Base-by-base conservation (phyloP, 2,329 filamentous ascomycete species). In the Penicillium oxalicum region DNA sequence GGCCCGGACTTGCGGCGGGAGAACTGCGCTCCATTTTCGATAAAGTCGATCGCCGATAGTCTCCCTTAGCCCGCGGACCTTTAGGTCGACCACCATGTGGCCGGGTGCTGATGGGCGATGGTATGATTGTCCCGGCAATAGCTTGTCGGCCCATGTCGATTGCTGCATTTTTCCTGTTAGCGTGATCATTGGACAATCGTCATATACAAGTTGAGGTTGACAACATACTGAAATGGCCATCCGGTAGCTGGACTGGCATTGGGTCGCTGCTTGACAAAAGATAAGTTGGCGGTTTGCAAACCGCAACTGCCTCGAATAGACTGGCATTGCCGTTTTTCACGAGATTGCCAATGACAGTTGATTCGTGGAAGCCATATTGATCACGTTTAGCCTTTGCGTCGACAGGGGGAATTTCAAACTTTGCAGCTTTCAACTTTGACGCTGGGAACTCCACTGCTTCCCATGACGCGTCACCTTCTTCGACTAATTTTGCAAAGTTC, bases 401-500 rank as follows among this genome's bases (percentile, higher is more conserved):
- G 33, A 68, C 52, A 11, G 65, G 52, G 12, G 64, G 62, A 39
- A 65, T 49, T 24, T 50, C 40, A 40, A 63, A 47, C 45, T 62
- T 54, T 46, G 53, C 54, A 38, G 58, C 55, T 57, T 69, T 67
- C 51, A 52, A 26, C 55, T 63, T 56, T 58, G 66, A 64, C 44
- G 64, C 53, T 45, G 57, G 48, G 26, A 66, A 65, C 40, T 68
- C 65, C 4, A 81, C 75, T n/a, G 74, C 77, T 49, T 77, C 77
- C 80, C 79, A 82, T 5, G 67, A 65, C 4, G 74, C 70, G 25
- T 73, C 64, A 2, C 77, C 76, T 27, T 64, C 60, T 13, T 77
- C 72, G 3, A 81, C 80, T 8, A 78, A 71, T 48, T 74, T 71
- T 13, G 74, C 64, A 45, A 81, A 83, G 46, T 78, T 75, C 1